Evolutionary conservation across 176 grass and related monocot genomes (phyloP).

Genomic region (Zea mays): Zm-B73-REFERENCE-NAM-5.0 NC_050096.1:281142501-281143000

Average conservation of each 20-base stretch:
- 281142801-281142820: slow-evolving; percentile 31
- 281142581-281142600: slow-evolving; percentile 33
- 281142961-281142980: no score
- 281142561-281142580: slow-evolving; percentile 50
- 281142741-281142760: slow-evolving; percentile 44
- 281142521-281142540: slow-evolving; percentile 82
- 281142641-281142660: slow-evolving; percentile 34
- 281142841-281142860: slow-evolving; percentile 39
- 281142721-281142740: slow-evolving; percentile 52
- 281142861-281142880: slow-evolving; percentile 17
- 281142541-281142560: slow-evolving; percentile 83
- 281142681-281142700: slow-evolving; percentile 19
- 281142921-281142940: no score
- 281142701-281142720: slow-evolving; percentile 59
- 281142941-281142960: no score
- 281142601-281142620: slow-evolving; percentile 31
- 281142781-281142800: slow-evolving; percentile 9
- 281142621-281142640: slow-evolving; percentile 14
- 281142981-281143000: no score
- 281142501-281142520: slow-evolving; percentile 86
- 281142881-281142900: no score
- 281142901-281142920: no score
- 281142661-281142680: background rate
- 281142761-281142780: slow-evolving; percentile 26
- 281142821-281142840: slow-evolving; percentile 20